A percentile compares a stretch with the other conserved stretches of the same genome.
Evolutionary conservation across 371 early-diverging fungal species (phyloP).

Genomic region (Mucor circinelloides): DNA sequence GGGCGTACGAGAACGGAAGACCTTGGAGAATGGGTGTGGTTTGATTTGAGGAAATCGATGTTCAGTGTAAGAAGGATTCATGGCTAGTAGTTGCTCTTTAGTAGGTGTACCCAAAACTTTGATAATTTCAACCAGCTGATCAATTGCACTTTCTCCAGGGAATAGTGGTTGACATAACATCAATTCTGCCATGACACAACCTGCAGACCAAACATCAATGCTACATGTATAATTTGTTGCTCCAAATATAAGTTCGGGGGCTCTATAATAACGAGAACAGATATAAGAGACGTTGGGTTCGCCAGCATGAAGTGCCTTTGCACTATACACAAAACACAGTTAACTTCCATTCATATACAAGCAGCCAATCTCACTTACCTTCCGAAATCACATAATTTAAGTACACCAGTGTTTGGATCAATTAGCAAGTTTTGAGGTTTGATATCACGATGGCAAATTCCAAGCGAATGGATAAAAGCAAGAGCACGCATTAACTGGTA

Average conservation of each 20-base stretch:
- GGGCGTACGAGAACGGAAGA: constrained; percentile 84
- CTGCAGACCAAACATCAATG: constrained; percentile 98
- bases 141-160: constrained; percentile 99
- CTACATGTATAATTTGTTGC: constrained; percentile 91
- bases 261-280: constrained; percentile 98
- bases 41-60: constrained; percentile 98
- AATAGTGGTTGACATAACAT: constrained; percentile 96
- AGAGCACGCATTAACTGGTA: constrained; percentile 96
- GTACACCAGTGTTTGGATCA: constrained; percentile 84
- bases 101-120: constrained; percentile 99
- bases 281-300: constrained; percentile 98
- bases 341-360: background rate
- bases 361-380: constrained; percentile 45
- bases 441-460: constrained; percentile 93
- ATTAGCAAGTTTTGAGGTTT: constrained; percentile 99
- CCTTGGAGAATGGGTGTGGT: constrained; percentile 79
- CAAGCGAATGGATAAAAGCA: constrained; percentile 94
- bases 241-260: constrained; percentile 98
- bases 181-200: constrained; percentile 99
- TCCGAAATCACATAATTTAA: constrained; percentile 99
- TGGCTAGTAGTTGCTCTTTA: constrained; percentile 91
- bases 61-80: constrained; percentile 97
- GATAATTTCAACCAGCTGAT: constrained; percentile 99
- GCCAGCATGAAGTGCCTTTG: constrained; percentile 91
- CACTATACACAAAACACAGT: constrained; percentile 55